Evolutionary conservation across 257 asterid genomes (phyloP), one percentile per base, ranked within the genome.

Genomic region (Fraxinus anomala): DNA sequence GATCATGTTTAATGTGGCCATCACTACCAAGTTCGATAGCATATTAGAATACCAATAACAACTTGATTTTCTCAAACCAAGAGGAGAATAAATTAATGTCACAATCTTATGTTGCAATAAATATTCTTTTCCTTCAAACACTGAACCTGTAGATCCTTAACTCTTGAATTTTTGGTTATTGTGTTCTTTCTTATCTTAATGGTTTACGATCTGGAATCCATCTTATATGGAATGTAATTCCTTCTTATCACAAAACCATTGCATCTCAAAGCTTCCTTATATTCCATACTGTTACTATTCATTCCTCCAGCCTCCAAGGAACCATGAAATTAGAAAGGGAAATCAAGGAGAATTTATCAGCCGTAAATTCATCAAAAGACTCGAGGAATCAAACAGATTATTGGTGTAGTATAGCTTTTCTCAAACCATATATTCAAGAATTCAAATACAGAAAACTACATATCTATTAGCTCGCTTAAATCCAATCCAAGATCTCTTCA

Each of bases 221-320:
- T 77, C 84, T 81, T 73, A 81, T 63, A 63, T 79, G 84, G 79
- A 30, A n/a, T 73, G 76, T 40, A 73, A 79, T 88, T 78, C 87
- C 77, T 80, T 84, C 81, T 70, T 76, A 86, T 88, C 89, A 84
- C 51, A 68, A 76, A 72, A 74, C 81, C 75, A 68, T 88, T 82
- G 84, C 88, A 80, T 66, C 87, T 77, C 65, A 82, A 84, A 86
- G 88, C 86, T 81, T 84, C 84, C 81, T 77, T 78, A 80, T 81
- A 79, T 84, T 82, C 81, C 75, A 74, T 33, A 66, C 42, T 72
- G 47, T 44, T 42, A 12, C 82, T 51, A 79, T 75, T 85, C 68
- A 79, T 76, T 76, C 81, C 59, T 59, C 33, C 87, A 77, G 49
- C 77, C 77, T 24, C 72, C 72, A 70, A 80, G 7, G 34, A 63